Evolutionary conservation across 2,329 filamentous ascomycete species (phyloP).

Genomic region (Penicillium griseofulvum): DNA sequence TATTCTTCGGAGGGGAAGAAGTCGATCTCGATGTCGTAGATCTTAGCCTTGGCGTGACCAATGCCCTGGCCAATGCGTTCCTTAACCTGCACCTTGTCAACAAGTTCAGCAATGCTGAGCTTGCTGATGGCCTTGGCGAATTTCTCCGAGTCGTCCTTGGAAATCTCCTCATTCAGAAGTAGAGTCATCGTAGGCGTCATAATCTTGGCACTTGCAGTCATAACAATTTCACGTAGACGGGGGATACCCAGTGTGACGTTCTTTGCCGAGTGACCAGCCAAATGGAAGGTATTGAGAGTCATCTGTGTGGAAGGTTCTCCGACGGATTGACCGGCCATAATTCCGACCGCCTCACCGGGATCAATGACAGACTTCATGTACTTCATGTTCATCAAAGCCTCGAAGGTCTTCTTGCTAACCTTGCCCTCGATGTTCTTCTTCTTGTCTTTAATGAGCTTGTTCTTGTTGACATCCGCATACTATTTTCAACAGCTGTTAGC

Average conservation of each 20-base stretch:
- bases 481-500: constrained; percentile 31
- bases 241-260: constrained; percentile 99
- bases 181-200: constrained; percentile 77
- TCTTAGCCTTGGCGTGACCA: constrained; percentile 70
- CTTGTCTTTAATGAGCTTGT: constrained; percentile 59
- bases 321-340: constrained; percentile 93
- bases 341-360: constrained; percentile 92
- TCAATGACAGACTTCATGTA: constrained; percentile 91
- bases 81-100: constrained; percentile 76
- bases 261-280: constrained; percentile 96
- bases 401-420: constrained; percentile 68
- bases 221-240: constrained; percentile 92
- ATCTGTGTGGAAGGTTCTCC: constrained; percentile 98
- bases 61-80: constrained; percentile 74
- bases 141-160: constrained; percentile 64
- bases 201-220: constrained; percentile 89
- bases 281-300: constrained; percentile 99
- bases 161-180: constrained; percentile 69
- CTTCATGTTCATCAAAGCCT: constrained; percentile 83
- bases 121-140: constrained; percentile 93
- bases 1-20: constrained; percentile 88
- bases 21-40: constrained; percentile 75
- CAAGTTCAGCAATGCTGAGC: constrained; percentile 76
- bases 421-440: constrained; percentile 47
- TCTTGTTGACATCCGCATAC: constrained; percentile 75